Evolutionary conservation across 1,284 basidiomycete genomes (phyloP), one percentile per base, ranked within the genome.

Genomic region (Tilletia indica): DNA sequence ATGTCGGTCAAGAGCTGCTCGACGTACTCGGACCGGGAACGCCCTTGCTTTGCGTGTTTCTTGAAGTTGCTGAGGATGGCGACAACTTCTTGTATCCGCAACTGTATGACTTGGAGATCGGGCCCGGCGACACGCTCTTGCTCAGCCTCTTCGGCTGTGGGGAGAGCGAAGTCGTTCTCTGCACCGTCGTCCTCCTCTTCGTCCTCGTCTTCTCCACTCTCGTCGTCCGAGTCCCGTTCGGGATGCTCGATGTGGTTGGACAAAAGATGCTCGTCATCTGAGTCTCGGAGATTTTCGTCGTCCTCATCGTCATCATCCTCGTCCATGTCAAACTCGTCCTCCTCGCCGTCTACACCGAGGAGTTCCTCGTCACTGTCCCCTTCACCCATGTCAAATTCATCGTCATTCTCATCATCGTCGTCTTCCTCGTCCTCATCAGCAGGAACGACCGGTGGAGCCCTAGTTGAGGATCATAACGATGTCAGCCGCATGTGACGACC

Each of bases 41-140:
- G 93, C 89, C 79, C 94, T 92, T 80, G 67, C 34, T 68, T 68
- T 21, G 68, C 77, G 5, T 77, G 76, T 63, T 72, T 73, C 69
- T 80, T 68, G 51, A 75, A 77, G 71, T 77, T 71, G 77, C 73
- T 71, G 54, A 98, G 87, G 34, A 96, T 89, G 67, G 90, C 89
- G 12, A 93, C 92, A 77, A 93, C 92, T 84, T 93, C 90, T 76
- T 92, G 89, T 89, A 99, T 94, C 71, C 96, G 89, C 79, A 89
- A 88, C 85, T 97, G 94, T 8, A 98, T 90, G 47, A 90, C 88
- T 73, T 93, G 89, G 67, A 97, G 88, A 77, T 95, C 85, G 36
- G 83, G 91, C 4, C 64, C 71, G 11, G 76, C 78, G 3, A 39
- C 25, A 14, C 73, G 75, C 39, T 71, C 71, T 73, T 89, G 88